A percentile compares a stretch with the other conserved stretches of the same genome.
phyloP scores from a whole-genome alignment of 1,284 basidiomycete genomes.

The Malassezia arunalokei region DNA sequence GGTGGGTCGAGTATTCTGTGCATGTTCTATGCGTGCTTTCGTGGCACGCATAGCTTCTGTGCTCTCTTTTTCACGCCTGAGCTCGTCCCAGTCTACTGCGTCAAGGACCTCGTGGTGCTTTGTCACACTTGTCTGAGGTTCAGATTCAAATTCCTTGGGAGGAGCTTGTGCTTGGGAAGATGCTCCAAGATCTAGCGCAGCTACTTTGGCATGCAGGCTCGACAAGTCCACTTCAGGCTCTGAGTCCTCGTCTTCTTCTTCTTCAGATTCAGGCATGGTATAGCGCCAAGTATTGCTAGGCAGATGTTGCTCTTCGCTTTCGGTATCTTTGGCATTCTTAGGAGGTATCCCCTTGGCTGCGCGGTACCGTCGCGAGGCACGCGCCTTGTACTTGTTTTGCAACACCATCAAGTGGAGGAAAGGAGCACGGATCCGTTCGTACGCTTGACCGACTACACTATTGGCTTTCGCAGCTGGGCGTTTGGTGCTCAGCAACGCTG shows the following conservation, averaged over 20 bases:
- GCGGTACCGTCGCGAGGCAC: constrained; percentile 37
- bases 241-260: constrained; percentile 22
- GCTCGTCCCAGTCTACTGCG: constrained; percentile 17
- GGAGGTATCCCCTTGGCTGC: neutral
- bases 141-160: constrained; percentile 6
- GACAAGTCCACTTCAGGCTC: constrained; percentile 41
- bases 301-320: neutral
- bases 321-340: neutral
- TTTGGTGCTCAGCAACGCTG: too few relatives aligned
- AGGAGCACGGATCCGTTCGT: too few relatives aligned
- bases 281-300: constrained; percentile 11
- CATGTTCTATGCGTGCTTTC: neutral
- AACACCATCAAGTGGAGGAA: constrained; percentile 27
- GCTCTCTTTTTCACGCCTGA: constrained; percentile 29
- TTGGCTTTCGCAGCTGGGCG: too few relatives aligned
- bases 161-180: constrained; percentile 16
- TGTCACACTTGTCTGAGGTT: neutral
- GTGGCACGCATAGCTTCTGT: constrained; percentile 25
- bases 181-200: constrained; percentile 21
- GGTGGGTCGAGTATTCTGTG: neutral
- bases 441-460: too few relatives aligned
- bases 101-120: neutral
- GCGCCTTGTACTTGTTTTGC: constrained; percentile 45
- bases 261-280: constrained; percentile 6
- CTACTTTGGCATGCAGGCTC: constrained; percentile 25